Evolutionary conservation across 139 green algal genomes (phyloP).

Genomic region (Pleodorina starrii): DNA sequence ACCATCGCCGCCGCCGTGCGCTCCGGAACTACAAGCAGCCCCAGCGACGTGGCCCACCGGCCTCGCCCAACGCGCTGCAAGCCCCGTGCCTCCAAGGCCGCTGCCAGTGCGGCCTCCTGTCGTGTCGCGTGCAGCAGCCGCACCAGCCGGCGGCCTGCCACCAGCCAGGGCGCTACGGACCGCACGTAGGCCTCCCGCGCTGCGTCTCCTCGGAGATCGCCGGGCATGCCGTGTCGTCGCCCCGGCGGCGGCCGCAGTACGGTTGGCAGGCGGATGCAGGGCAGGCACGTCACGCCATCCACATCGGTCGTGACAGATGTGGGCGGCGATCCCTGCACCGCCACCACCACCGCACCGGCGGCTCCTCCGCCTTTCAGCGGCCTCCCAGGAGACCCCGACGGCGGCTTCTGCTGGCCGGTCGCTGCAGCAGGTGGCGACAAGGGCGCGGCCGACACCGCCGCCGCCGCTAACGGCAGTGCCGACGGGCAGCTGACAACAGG

Average conservation of each 20-base stretch:
- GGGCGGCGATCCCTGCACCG: background rate
- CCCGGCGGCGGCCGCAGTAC: background rate
- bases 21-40: background rate
- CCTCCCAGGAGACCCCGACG: too few species aligned
- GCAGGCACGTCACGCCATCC: background rate
- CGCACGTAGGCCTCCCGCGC: constrained; percentile 26
- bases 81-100: background rate
- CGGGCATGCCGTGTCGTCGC: background rate
- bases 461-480: background rate
- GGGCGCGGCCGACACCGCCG: background rate
- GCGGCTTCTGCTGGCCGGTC: too few species aligned
- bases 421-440: background rate
- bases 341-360: too few species aligned
- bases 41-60: background rate
- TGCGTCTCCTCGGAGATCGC: background rate
- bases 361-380: too few species aligned
- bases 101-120: background rate
- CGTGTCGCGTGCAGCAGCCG: background rate
- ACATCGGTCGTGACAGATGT: background rate
- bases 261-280: background rate
- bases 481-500: background rate
- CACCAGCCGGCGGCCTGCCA: background rate
- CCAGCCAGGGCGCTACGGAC: background rate
- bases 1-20: background rate
- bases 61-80: background rate